A percentile compares a stretch with the other conserved stretches of the same genome.
Conservation (phyloP, 208 protist genomes). For the Herpetomonas samuelpessoai region DNA sequence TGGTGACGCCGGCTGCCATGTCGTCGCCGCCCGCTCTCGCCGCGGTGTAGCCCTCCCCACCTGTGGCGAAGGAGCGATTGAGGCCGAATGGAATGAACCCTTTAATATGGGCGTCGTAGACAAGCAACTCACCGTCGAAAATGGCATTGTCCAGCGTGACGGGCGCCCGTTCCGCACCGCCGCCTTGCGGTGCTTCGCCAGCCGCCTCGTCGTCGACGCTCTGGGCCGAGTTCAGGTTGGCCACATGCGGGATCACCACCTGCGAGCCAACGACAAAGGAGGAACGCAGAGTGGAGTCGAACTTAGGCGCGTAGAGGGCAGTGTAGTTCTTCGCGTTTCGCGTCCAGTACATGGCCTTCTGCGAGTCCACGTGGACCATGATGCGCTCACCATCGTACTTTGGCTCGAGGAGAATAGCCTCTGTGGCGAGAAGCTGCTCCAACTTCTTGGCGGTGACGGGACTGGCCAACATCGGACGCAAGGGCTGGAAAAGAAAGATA, state of each 20-base stretch:
- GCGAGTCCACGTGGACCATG: slow-evolving; percentile 36
- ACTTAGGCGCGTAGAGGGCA: slow-evolving; percentile 52
- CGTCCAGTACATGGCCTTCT: slow-evolving; percentile 43
- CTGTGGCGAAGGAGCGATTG: slow-evolving; percentile 36
- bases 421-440: slow-evolving; percentile 19
- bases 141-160: slow-evolving; percentile 38
- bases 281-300: slow-evolving; percentile 27
- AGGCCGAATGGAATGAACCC: slow-evolving; percentile 48
- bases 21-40: not conserved
- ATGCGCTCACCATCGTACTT: slow-evolving; percentile 81
- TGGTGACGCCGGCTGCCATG: not conserved
- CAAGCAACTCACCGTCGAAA: slow-evolving; percentile 68
- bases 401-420: slow-evolving; percentile 33
- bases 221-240: not conserved
- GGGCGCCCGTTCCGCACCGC: not conserved
- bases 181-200: not conserved
- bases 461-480: slow-evolving; percentile 59
- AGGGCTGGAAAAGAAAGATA: slow-evolving; percentile 41
- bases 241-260: not conserved
- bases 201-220: not conserved
- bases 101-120: slow-evolving; percentile 29
- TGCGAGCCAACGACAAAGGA: slow-evolving; percentile 14
- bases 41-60: not conserved
- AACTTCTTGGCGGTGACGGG: slow-evolving; percentile 30
- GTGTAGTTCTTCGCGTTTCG: slow-evolving; percentile 65